Percentiles rank a stretch among this genome's conserved stretches.
Conservation (phyloP, 306 rosid genomes). For the Dalbergia cultrata region DNA sequence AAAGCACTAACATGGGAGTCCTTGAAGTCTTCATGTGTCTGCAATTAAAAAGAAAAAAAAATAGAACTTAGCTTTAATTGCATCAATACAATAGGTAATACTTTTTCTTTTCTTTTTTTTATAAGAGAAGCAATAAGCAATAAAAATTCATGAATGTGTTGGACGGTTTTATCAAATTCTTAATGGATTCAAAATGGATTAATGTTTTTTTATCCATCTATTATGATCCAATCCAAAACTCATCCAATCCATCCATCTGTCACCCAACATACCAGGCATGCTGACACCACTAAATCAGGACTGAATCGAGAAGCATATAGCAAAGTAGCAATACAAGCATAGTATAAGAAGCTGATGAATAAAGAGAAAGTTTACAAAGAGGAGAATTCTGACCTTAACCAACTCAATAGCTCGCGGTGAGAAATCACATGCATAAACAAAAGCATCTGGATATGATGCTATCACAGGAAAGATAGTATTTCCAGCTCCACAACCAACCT, state of each 20-base stretch:
- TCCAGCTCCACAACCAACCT: constrained; percentile 97
- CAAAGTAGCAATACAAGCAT: constrained; percentile 35
- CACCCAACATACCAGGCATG: not conserved
- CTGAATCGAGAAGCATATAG: constrained; percentile 33
- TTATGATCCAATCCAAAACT: not conserved
- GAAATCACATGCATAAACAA: constrained; percentile 93
- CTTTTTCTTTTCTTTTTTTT: not conserved
- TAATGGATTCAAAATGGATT: not conserved
- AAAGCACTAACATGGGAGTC: constrained; percentile 78
- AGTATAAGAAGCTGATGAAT: constrained; percentile 16
- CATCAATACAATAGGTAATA: constrained; percentile 3
- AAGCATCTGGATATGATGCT: constrained; percentile 70
- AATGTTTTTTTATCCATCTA: not conserved
- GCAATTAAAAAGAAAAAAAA: constrained; percentile 45
- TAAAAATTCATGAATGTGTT: too few species aligned
- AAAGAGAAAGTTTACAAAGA: constrained; percentile 25
- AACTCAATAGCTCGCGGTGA: constrained; percentile 89
- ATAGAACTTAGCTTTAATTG: constrained; percentile 24
- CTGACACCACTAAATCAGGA: constrained; percentile 5
- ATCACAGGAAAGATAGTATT: constrained; percentile 92
- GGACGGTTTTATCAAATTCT: not conserved
- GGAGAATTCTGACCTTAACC: constrained; percentile 71
- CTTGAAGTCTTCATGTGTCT: constrained; percentile 80
- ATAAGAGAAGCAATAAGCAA: constrained; percentile 17
- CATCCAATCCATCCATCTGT: not conserved